These are phyloP conservation scores for Ilex aquifolium DNA, from an alignment of 257 asterid species.

Conservation along the genomic window DNA sequence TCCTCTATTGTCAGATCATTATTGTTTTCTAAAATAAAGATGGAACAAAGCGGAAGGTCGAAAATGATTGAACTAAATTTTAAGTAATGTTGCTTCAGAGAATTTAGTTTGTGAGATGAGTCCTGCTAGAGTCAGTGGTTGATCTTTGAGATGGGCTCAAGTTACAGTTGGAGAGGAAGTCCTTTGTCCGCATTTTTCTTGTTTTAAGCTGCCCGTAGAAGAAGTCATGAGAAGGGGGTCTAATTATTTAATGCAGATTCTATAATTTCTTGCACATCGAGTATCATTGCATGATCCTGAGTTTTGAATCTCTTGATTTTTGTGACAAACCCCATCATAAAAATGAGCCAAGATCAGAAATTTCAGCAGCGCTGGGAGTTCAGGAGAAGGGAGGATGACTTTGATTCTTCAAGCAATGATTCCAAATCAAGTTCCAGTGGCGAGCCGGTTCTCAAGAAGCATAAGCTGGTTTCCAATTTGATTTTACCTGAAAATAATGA, in stretches of 20 bases:
- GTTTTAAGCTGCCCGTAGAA: background rate
- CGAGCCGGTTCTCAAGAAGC: constrained; percentile 21
- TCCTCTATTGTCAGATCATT: background rate
- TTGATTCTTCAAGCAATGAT: constrained; percentile 49
- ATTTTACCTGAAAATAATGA: constrained; percentile 26
- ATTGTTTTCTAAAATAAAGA: background rate
- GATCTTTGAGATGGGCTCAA: background rate
- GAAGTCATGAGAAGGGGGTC: background rate
- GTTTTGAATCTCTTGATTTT: background rate
- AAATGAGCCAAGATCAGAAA: constrained; percentile 28
- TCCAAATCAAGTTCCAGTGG: constrained; percentile 30
- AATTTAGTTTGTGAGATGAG: background rate
- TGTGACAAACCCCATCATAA: background rate
- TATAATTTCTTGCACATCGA: background rate
- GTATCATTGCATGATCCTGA: background rate
- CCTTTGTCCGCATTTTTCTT: background rate
- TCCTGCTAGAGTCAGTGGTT: background rate
- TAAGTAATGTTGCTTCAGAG: background rate
- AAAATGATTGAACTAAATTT: background rate
- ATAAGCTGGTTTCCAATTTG: constrained; percentile 9
- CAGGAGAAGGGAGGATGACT: constrained; percentile 41
- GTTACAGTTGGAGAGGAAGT: background rate
- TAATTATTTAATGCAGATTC: background rate
- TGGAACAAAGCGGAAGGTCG: background rate
- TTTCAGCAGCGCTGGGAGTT: constrained; percentile 55